Conservation (phyloP, 116 monocot genomes). For the Trichopus zeylanicus region DNA sequence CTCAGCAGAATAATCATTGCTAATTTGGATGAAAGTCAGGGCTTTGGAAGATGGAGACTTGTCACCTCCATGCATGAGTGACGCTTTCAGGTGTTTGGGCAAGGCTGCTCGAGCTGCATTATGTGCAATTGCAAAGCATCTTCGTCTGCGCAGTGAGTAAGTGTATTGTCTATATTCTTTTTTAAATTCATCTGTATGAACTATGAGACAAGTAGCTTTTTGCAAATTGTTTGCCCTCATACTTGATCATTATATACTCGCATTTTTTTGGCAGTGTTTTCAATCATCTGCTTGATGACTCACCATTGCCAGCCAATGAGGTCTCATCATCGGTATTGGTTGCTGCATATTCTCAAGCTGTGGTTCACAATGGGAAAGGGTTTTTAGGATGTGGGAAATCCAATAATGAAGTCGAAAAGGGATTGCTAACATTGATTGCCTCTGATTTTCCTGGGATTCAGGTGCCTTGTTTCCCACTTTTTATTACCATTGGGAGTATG, state of each 20-base stretch:
- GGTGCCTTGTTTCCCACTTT: slow-evolving; percentile 22
- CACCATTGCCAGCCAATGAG: slow-evolving; percentile 69
- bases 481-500: no score
- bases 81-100: slow-evolving; percentile 79
- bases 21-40: slow-evolving; percentile 23
- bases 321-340: slow-evolving; percentile 80
- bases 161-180: slow-evolving; percentile 2
- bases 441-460: slow-evolving; percentile 76
- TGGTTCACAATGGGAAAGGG: slow-evolving; percentile 35
- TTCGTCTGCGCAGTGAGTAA: slow-evolving; percentile 87
- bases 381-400: slow-evolving; percentile 30
- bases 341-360: slow-evolving; percentile 44
- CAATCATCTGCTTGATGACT: slow-evolving; percentile 90
- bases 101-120: slow-evolving; percentile 73
- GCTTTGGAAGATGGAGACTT: slow-evolving; percentile 69
- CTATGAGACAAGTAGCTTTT: not conserved
- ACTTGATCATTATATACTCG: not conserved
- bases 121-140: slow-evolving; percentile 74
- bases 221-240: not conserved
- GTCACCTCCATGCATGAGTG: slow-evolving; percentile 77
- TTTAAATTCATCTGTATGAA: not conserved
- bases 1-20: not conserved
- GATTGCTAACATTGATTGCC: slow-evolving; percentile 68
- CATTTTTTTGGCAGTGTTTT: slow-evolving; percentile 56
- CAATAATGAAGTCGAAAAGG: slow-evolving; percentile 62